These are phyloP conservation scores for Hymenoscyphus occultus DNA, from an alignment of 2,329 filamentous ascomycete genomes.

Conservation along the genomic window DNA sequence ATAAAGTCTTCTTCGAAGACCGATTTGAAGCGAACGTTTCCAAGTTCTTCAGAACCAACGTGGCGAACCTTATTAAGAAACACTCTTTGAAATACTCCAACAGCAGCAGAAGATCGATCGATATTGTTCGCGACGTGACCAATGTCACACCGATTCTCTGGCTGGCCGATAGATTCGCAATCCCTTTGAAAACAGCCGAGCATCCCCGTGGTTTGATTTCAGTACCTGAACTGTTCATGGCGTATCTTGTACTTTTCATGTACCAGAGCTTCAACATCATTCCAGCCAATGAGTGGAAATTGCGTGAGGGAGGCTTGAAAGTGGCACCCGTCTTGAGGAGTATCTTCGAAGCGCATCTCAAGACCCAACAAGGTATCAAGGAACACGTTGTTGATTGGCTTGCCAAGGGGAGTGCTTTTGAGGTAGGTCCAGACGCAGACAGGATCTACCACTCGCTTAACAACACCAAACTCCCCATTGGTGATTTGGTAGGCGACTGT, in stretches of 20 bases:
- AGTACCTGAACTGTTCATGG: constrained; percentile 45
- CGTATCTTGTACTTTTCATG: constrained; percentile 45
- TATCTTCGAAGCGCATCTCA: constrained; percentile 45
- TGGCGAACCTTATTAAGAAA: constrained; percentile 44
- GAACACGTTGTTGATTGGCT: constrained; percentile 46
- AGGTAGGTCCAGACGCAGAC: constrained; percentile 49
- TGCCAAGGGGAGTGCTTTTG: constrained; percentile 47
- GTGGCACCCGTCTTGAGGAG: constrained; percentile 39
- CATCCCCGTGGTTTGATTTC: constrained; percentile 55
- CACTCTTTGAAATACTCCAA: constrained; percentile 47
- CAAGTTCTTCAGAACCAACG: constrained; percentile 44
- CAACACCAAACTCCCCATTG: constrained; percentile 44
- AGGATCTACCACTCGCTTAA: constrained; percentile 50
- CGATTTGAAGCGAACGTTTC: constrained; percentile 43
- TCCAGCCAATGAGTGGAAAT: constrained; percentile 46
- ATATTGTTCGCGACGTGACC: constrained; percentile 49
- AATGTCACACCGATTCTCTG: constrained; percentile 60
- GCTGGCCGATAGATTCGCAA: constrained; percentile 47
- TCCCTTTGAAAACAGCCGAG: constrained; percentile 59
- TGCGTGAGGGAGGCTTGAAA: constrained; percentile 45
- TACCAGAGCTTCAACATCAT: constrained; percentile 54
- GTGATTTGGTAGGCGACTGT: constrained; percentile 49
- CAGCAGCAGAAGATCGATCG: constrained; percentile 43
- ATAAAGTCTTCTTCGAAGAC: constrained; percentile 45
- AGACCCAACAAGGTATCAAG: constrained; percentile 43